Percentiles rank a stretch among this genome's conserved stretches.
Conservation (phyloP, 306 rosid species). For the Acacia acuminata region DNA sequence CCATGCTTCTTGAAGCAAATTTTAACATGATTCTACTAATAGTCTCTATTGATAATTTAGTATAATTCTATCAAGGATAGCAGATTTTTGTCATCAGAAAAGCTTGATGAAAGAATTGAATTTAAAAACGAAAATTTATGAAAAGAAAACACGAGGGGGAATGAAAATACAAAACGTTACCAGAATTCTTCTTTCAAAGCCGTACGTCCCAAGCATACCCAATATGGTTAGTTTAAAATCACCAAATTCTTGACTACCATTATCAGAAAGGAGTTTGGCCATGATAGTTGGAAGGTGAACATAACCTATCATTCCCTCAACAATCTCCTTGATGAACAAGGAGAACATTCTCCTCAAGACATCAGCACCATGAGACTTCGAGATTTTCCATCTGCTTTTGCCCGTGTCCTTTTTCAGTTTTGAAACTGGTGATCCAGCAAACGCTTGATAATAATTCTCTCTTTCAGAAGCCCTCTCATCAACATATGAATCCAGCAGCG, state of each 20-base stretch:
- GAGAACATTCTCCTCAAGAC: slow-evolving; percentile 76
- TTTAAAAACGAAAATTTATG: not conserved
- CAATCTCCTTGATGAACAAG: slow-evolving; percentile 88
- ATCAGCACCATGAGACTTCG: slow-evolving; percentile 57
- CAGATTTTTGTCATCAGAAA: slow-evolving; percentile 27
- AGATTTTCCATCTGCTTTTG: slow-evolving; percentile 78
- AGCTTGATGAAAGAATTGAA: slow-evolving; percentile 20
- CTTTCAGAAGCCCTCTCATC: slow-evolving; percentile 46
- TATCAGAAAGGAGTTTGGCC: slow-evolving; percentile 94
- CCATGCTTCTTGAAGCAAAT: slow-evolving; percentile 15
- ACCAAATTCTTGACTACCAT: slow-evolving; percentile 93
- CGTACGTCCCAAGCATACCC: slow-evolving; percentile 95
- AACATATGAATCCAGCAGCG: slow-evolving; percentile 64
- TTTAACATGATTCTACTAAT: slow-evolving; percentile 13
- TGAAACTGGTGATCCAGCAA: slow-evolving; percentile 45
- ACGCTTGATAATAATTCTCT: slow-evolving; percentile 43
- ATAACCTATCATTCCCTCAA: slow-evolving; percentile 95
- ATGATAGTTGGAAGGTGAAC: slow-evolving; percentile 92
- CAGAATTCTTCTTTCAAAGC: slow-evolving; percentile 98
- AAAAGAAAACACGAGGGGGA: slow-evolving; percentile 1
- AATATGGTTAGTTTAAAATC: slow-evolving; percentile 89
- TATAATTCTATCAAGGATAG: slow-evolving; percentile 10
- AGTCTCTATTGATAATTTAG: slow-evolving; percentile 11
- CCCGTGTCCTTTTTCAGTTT: slow-evolving; percentile 48
- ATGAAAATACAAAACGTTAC: slow-evolving; percentile 40